Base-by-base conservation (phyloP, 495 filamentous ascomycete genomes). In the Xylaria cubensis region DNA sequence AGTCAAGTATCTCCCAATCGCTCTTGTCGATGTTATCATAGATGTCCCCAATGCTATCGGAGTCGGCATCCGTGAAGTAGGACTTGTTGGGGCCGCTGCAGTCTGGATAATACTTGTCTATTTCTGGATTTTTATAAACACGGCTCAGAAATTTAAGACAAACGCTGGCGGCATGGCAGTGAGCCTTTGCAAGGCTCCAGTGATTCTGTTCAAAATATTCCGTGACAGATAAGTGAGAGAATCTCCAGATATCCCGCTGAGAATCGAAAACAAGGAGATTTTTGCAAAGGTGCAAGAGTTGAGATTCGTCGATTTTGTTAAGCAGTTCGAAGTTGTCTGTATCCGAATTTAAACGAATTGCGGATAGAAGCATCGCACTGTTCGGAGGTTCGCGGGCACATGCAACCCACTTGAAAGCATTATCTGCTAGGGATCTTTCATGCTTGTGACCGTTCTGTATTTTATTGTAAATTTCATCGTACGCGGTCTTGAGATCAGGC, bases 201-300 rank as follows among this genome's bases (percentile, higher is more conserved):
- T 67, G 46, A 12, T 29, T 12, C 17, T 65, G 1, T 41, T 55
- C 64, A 15, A 67, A 53, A 32, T 67, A 53, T 34, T 67, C 64
- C 2, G 34, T 34, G 12, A 67, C 64, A 0, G 64, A 67, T 41
- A 67, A 26, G 26, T 67, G 64, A 3, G 64, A 67, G 19, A 67
- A 67, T 4, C 64, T 34, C 64, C 64, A 67, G 13, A 55, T 12
- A 1, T 26, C 0, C n/a, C 34, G n/a, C 19, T 67, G 15, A 6
- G 64, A 21, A 21, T 67, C 64, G 6, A 67, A 1, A 3, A 67
- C 64, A 41, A 67, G 64, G 0, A 67, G 64, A 12, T 53, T 55
- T 2, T 67, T 53, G 46, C 64, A 67, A 15, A 67, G 44, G 6
- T 67, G 44, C 0, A 67, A 32, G 0, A 67, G 17, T n/a, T 67